phyloP scores from a whole-genome alignment of 2,329 filamentous ascomycete genomes.

The Fusarium stilboides region DNA sequence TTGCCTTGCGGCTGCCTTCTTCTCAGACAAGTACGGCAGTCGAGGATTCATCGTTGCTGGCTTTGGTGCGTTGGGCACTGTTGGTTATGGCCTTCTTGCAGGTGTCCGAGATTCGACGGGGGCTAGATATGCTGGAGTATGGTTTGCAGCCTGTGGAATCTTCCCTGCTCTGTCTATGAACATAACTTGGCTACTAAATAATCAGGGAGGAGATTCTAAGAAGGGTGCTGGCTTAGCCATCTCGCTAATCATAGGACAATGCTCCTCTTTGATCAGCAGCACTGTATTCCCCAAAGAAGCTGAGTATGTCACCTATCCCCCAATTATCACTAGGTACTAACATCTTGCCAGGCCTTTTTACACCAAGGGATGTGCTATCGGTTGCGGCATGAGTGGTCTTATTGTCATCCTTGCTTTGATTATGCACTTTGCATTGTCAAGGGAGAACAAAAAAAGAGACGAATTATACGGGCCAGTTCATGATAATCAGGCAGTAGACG shows the following conservation, averaged over 20 bases:
- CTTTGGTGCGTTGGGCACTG: not conserved
- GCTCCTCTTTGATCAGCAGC: conserved; percentile 38
- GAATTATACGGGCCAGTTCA: conserved; percentile 10
- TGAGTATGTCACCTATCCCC: conserved; percentile 1
- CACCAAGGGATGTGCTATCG: conserved; percentile 30
- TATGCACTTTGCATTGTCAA: conserved; percentile 14
- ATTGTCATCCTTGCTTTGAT: conserved; percentile 16
- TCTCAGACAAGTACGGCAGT: conserved; percentile 26
- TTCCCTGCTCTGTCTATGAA: conserved; percentile 27
- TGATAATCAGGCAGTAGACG: not conserved
- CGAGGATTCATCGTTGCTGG: conserved; percentile 28
- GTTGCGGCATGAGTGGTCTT: conserved; percentile 20
- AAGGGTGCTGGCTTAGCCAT: conserved; percentile 27
- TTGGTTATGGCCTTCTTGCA: conserved; percentile 22
- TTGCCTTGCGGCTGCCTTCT: conserved; percentile 25
- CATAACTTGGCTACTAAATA: conserved; percentile 36
- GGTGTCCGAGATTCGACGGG: conserved; percentile 3
- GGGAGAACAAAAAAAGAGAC: conserved; percentile 21
- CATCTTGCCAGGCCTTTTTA: conserved; percentile 6
- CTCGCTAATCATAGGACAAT: conserved; percentile 23
- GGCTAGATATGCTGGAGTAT: conserved; percentile 24
- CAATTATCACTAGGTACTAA: rapidly evolving
- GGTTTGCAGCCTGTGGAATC: conserved; percentile 26
- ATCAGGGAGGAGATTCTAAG: conserved; percentile 37
- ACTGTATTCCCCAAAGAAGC: conserved; percentile 32